Evolutionary conservation across 495 filamentous ascomycete genomes (phyloP), one percentile per base, ranked within the genome.

Genomic region (Hyphodiscus hymeniophilus): DNA sequence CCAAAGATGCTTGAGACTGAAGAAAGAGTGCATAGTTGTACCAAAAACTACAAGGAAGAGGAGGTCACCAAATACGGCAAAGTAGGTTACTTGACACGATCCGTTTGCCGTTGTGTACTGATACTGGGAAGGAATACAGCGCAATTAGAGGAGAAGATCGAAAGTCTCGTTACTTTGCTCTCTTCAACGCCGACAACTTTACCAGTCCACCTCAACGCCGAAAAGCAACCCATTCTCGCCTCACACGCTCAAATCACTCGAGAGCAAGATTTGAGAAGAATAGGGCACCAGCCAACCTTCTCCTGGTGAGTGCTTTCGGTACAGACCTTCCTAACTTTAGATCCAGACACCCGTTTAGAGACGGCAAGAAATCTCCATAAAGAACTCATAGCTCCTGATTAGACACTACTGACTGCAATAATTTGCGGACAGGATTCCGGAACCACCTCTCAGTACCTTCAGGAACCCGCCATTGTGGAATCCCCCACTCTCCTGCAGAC

Each of bases 111-210:
- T 28, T 28, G 26, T 17, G 4, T 12, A 20, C 30, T 42, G 32
- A 33, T 22, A 38, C 33, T 48, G 20, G 35, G 2, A 26, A 35
- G 50, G 13, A 50, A 45, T 26, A 47, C 41, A 28, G 47, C 50
- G 1, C 48, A 56, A 35, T 35, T 57, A 30, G 55, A 57, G 18
- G 23, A 57, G 20, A 53, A 50, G 20, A 57, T 57, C 10, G 46
- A 57, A 16, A 54, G 43, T 36, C 50, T 57, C 12, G 55, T 54
- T 10, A 33, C 35, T n/a, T 38, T 57, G n/a, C 43, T 57, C 8
- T 50, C 53, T 5, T 32, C 13, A 3, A 41, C 32, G 0, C 38
- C 45, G 32, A 21, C 7, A 28, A 18, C 6, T 28, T 16, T 15
- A 2, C 49, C 24, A 48, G 26, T 3, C 13, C 34, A 11, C 18